phyloP scores from a whole-genome alignment of 148 eudicot genomes.

The Selenicereus undatus region DNA sequence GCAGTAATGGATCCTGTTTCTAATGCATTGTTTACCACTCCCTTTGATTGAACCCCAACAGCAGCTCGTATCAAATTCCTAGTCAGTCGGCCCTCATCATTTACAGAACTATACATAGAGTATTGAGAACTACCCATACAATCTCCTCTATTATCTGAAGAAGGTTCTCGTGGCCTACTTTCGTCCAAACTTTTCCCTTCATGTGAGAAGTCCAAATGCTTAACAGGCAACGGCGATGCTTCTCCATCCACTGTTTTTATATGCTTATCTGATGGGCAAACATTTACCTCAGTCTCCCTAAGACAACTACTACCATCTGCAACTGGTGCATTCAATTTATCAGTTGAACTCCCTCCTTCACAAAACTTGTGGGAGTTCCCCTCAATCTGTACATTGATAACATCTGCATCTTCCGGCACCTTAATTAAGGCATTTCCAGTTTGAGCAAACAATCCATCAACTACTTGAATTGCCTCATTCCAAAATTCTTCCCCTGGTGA shows the following conservation, averaged over 20 bases:
- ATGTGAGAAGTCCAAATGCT: conserved; percentile 76
- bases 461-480: conserved; percentile 90
- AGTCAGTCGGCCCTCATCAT: conserved; percentile 22
- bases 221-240: conserved; percentile 81
- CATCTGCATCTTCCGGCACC: conserved; percentile 26
- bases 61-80: conserved; percentile 13
- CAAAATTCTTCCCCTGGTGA: conserved; percentile 97
- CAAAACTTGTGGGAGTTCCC: conserved; percentile 23
- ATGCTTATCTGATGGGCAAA: conserved; percentile 33
- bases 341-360: conserved; percentile 25
- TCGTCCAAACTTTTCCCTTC: conserved; percentile 48
- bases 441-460: conserved; percentile 60
- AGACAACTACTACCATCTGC: conserved; percentile 28
- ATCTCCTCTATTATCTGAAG: conserved; percentile 26
- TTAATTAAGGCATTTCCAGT: conserved; percentile 25
- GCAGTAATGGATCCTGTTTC: conserved; percentile 20
- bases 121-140: conserved; percentile 18
- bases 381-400: conserved; percentile 23
- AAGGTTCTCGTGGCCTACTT: conserved; percentile 20
- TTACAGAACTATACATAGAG: conserved; percentile 22
- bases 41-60: conserved; percentile 14
- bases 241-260: conserved; percentile 41
- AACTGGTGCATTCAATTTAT: conserved; percentile 20
- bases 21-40: conserved; percentile 20
- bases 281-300: conserved; percentile 27